Conservation (phyloP, 495 filamentous ascomycete species). For the Amniculicola lignicola region DNA sequence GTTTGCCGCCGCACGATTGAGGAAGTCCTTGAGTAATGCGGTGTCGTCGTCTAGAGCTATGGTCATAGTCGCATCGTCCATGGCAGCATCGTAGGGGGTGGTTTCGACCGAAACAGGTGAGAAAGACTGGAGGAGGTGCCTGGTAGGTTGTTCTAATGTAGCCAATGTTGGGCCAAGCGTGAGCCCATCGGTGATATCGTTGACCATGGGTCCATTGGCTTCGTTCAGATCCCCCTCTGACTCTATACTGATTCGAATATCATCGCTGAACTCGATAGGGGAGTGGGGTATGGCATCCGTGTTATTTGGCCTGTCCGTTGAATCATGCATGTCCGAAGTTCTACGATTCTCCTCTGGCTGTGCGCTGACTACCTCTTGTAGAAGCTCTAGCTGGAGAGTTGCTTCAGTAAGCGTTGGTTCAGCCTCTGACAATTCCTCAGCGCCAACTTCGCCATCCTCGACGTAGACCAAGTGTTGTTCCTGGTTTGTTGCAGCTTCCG, state of each 20-base stretch:
- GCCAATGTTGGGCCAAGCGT: slow-evolving; percentile 10
- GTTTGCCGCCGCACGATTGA: slow-evolving; percentile 58
- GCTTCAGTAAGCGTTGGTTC: not conserved
- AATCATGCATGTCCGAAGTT: too few relatives aligned
- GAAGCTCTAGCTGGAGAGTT: slow-evolving; percentile 11
- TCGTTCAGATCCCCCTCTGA: too few relatives aligned
- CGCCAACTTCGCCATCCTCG: too few relatives aligned
- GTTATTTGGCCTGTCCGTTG: too few relatives aligned
- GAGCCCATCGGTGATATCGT: slow-evolving; percentile 27
- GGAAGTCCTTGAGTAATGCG: slow-evolving; percentile 58
- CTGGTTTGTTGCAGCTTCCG: too few relatives aligned
- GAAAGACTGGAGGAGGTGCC: slow-evolving; percentile 5
- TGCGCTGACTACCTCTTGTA: slow-evolving; percentile 6
- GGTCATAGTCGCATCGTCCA: slow-evolving; percentile 23
- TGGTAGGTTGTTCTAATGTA: not conserved
- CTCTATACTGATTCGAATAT: too few relatives aligned
- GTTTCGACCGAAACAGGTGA: slow-evolving; percentile 6
- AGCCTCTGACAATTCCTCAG: not conserved
- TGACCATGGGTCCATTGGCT: too few relatives aligned
- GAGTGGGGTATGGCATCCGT: too few relatives aligned
- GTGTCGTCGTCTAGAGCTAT: slow-evolving; percentile 52
- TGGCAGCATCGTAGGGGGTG: slow-evolving; percentile 14
- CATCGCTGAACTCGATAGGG: too few relatives aligned
- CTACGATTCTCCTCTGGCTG: not conserved
- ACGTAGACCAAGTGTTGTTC: too few relatives aligned